These are phyloP conservation scores for Aquilaria malaccensis DNA, from an alignment of 345 rosid species.

Conservation along the genomic window DNA sequence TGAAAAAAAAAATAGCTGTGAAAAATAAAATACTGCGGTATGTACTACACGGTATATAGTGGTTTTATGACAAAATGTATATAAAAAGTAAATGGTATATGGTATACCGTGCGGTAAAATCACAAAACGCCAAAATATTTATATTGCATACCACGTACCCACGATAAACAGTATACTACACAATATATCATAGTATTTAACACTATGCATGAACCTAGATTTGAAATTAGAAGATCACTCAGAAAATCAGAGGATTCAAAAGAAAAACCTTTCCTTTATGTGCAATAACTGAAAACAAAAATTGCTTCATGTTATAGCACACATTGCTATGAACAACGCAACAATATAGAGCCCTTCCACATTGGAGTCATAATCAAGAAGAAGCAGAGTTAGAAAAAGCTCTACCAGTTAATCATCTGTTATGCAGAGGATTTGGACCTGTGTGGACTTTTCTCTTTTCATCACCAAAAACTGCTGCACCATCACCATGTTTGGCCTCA, in stretches of 20 bases:
- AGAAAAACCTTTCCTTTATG: neutral
- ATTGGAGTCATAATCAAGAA: neutral
- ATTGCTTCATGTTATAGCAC: neutral
- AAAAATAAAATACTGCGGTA: too few relatives aligned
- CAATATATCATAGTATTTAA: too few relatives aligned
- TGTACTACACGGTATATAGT: too few relatives aligned
- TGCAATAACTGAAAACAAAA: neutral
- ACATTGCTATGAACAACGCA: neutral
- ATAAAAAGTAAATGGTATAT: too few relatives aligned
- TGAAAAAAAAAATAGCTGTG: too few relatives aligned
- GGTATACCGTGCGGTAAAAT: too few relatives aligned
- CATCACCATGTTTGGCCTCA: slow-evolving; percentile 16
- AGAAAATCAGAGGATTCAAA: too few relatives aligned
- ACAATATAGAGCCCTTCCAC: neutral
- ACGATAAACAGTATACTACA: too few relatives aligned
- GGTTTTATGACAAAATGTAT: neutral
- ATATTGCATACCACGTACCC: too few relatives aligned
- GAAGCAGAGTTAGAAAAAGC: neutral
- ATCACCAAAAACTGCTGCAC: slow-evolving; percentile 20
- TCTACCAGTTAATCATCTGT: slow-evolving; percentile 21
- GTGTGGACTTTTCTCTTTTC: slow-evolving; percentile 52
- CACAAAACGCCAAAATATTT: too few relatives aligned
- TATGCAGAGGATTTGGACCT: slow-evolving; percentile 67
- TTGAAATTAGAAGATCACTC: too few relatives aligned
- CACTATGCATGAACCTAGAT: too few relatives aligned